These are phyloP conservation scores for Talaromyces amestolkiae DNA, from an alignment of 2,329 filamentous ascomycete genomes.

Conservation along the genomic window DNA sequence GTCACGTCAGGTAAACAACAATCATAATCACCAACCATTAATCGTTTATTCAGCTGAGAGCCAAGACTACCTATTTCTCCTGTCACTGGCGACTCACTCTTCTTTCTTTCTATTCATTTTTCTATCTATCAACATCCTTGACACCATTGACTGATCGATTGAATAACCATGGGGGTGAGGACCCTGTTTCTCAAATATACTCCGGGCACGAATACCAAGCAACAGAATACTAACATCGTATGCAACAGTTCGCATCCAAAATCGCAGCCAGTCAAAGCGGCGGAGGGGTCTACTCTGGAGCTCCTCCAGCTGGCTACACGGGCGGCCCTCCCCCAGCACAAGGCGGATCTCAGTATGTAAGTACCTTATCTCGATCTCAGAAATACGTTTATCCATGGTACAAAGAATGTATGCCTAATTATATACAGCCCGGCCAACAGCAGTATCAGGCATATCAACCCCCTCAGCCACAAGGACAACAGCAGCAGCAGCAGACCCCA, in stretches of 20 bases:
- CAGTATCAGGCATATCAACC: conserved; percentile 57
- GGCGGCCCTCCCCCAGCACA: conserved; percentile 36
- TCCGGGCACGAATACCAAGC: neutral
- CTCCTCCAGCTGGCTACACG: conserved; percentile 38
- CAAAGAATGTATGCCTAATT: neutral
- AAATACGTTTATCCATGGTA: neutral
- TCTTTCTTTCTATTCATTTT: neutral
- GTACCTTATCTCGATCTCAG: conserved; percentile 30
- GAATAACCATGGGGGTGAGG: neutral
- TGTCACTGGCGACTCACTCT: neutral
- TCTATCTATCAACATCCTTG: neutral
- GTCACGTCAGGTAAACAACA: neutral
- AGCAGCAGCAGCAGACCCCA: conserved; percentile 22
- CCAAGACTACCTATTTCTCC: neutral
- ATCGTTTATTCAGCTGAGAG: neutral
- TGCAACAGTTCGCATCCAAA: conserved; percentile 38
- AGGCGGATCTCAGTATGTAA: conserved; percentile 51
- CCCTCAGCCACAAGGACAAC: conserved; percentile 24
- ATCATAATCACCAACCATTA: neutral
- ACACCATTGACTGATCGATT: neutral
- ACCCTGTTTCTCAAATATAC: neutral
- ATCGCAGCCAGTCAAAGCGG: conserved; percentile 38
- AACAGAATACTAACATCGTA: neutral
- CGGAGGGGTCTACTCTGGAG: conserved; percentile 33
- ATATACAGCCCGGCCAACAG: conserved; percentile 23